These are phyloP conservation scores for Globisporangium splendens DNA, from an alignment of 352 stramenopile species.

Conservation along the genomic window DNA sequence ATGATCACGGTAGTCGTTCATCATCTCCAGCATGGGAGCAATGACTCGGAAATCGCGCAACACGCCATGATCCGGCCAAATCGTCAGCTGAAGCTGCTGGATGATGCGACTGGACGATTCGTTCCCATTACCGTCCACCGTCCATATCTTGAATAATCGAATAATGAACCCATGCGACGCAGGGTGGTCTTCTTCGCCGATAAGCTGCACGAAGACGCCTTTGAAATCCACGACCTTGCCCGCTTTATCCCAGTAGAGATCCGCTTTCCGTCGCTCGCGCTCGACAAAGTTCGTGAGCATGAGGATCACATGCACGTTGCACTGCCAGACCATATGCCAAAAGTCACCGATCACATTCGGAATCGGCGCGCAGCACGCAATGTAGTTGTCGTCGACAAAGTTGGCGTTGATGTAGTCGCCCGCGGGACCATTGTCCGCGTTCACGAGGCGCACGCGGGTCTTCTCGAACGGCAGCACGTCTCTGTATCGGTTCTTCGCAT, in stretches of 20 bases:
- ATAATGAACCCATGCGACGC: slow-evolving; percentile 38
- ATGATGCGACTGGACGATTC: slow-evolving; percentile 33
- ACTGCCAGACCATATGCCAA: slow-evolving; percentile 82
- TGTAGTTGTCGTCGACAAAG: slow-evolving; percentile 58
- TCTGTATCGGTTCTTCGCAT: slow-evolving; percentile 71
- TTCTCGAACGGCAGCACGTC: slow-evolving; percentile 76
- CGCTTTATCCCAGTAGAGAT: slow-evolving; percentile 65
- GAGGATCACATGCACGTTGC: slow-evolving; percentile 74
- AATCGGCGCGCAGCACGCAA: slow-evolving; percentile 72
- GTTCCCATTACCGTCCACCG: slow-evolving; percentile 14
- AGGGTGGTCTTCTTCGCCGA: slow-evolving; percentile 34
- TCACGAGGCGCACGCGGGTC: slow-evolving; percentile 55
- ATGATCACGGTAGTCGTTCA: slow-evolving; percentile 44
- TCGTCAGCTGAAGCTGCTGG: slow-evolving; percentile 75
- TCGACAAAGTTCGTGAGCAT: slow-evolving; percentile 89
- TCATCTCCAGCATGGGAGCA: slow-evolving; percentile 64
- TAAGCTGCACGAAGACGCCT: slow-evolving; percentile 44
- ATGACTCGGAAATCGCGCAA: slow-evolving; percentile 69
- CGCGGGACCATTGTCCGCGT: slow-evolving; percentile 5
- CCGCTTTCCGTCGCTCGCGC: slow-evolving; percentile 59
- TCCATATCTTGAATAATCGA: slow-evolving; percentile 53
- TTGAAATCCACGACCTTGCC: slow-evolving; percentile 48
- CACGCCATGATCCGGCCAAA: slow-evolving; percentile 78
- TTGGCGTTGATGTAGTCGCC: slow-evolving; percentile 81
- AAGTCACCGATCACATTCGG: slow-evolving; percentile 67